These are phyloP conservation scores for Lentinula guzmanii DNA, from an alignment of 768 basidiomycete genomes.

Conservation along the genomic window DNA sequence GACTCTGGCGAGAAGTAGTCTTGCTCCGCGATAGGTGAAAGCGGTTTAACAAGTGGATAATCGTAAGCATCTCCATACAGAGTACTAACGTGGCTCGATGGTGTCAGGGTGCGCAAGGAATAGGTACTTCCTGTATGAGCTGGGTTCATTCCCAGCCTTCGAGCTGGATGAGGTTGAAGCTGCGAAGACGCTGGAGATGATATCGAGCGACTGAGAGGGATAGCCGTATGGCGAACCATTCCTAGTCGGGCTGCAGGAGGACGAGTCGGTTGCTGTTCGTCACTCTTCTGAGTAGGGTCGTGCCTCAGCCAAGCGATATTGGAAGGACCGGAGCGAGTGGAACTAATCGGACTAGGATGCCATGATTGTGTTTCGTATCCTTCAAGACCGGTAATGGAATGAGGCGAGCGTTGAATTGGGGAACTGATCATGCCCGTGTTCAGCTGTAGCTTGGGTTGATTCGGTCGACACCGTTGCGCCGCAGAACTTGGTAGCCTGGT, in stretches of 20 bases:
- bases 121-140: slow-evolving; percentile 32
- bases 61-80: slow-evolving; percentile 42
- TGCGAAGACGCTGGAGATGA: slow-evolving; percentile 22
- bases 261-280: background rate
- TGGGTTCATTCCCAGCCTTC: slow-evolving; percentile 12
- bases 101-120: slow-evolving; percentile 33
- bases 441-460: slow-evolving; percentile 2
- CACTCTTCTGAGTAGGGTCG: slow-evolving; percentile 8
- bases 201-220: slow-evolving; percentile 19
- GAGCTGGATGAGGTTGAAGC: slow-evolving; percentile 15
- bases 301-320: slow-evolving; percentile 31
- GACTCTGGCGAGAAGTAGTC: slow-evolving; percentile 52
- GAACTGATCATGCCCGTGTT: background rate
- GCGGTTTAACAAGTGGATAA: slow-evolving; percentile 34
- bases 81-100: slow-evolving; percentile 24
- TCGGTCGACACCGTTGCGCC: slow-evolving; percentile 4
- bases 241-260: slow-evolving; percentile 1
- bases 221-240: slow-evolving; percentile 8
- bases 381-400: slow-evolving; percentile 19
- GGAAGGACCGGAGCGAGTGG: slow-evolving; percentile 26
- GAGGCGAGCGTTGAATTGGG: slow-evolving; percentile 29
- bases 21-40: slow-evolving; percentile 64
- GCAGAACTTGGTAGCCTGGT: background rate
- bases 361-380: background rate
- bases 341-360: slow-evolving; percentile 18